These are phyloP conservation scores for Calocera viscosa DNA, from an alignment of 768 basidiomycete genomes.

Conservation along the genomic window DNA sequence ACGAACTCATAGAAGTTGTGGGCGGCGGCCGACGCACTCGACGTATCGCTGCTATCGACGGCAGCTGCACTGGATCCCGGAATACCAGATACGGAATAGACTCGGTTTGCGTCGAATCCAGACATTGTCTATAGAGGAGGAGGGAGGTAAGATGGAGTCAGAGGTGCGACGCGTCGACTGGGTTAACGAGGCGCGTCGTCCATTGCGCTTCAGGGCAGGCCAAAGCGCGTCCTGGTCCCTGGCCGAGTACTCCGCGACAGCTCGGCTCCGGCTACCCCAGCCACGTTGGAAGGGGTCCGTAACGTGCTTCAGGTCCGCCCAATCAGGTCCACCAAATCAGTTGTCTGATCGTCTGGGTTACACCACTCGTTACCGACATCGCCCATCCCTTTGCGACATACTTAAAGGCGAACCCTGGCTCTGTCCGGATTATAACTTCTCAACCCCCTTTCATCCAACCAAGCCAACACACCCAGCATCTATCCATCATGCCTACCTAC, in stretches of 20 bases:
- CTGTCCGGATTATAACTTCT: neutral
- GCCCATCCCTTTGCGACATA: neutral
- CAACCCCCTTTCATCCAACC: neutral
- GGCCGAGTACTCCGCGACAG: neutral
- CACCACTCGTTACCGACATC: neutral
- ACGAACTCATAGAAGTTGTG: slow-evolving; percentile 49
- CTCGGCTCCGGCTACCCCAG: neutral
- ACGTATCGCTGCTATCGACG: slow-evolving; percentile 68
- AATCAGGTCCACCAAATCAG: too few species aligned
- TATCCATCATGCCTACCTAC: slow-evolving; percentile 20
- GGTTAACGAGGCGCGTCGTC: neutral
- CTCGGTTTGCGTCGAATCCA: slow-evolving; percentile 70
- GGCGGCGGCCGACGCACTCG: slow-evolving; percentile 37
- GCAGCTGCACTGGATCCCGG: slow-evolving; percentile 42
- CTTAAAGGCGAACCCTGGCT: neutral
- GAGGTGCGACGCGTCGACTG: neutral
- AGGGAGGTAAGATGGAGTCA: neutral
- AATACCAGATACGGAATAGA: slow-evolving; percentile 72
- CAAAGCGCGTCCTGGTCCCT: neutral
- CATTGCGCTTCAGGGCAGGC: slow-evolving; percentile 5
- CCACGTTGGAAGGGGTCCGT: neutral
- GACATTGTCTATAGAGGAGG: slow-evolving; percentile 43
- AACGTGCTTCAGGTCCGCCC: neutral
- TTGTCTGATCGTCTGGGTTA: neutral
- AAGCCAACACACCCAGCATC: neutral